Evolutionary conservation across 2,329 filamentous ascomycete genomes (phyloP).

Genomic region (Orbilia oligospora): DNA sequence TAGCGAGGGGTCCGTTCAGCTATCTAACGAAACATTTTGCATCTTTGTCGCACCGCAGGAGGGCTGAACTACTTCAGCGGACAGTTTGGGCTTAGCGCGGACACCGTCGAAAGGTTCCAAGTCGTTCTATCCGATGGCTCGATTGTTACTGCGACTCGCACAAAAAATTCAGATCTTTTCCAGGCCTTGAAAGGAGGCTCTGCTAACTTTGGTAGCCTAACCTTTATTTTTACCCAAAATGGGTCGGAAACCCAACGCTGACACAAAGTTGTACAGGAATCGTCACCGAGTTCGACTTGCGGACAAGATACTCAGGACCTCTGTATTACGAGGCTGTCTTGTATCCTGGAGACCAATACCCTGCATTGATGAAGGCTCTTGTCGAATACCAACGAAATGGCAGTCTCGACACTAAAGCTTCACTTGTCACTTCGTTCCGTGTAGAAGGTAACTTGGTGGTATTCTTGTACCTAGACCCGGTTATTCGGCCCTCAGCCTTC

Average conservation of each 20-base stretch:
- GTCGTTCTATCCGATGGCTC: slow-evolving; percentile 72
- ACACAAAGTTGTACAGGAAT: slow-evolving; percentile 18
- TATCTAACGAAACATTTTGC: neutral
- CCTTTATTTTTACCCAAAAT: slow-evolving; percentile 55
- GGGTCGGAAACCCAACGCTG: neutral
- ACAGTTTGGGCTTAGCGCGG: slow-evolving; percentile 69
- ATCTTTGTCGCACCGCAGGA: slow-evolving; percentile 1
- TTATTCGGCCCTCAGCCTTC: slow-evolving; percentile 25
- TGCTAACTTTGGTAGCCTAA: slow-evolving; percentile 72
- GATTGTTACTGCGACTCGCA: slow-evolving; percentile 69
- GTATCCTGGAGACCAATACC: slow-evolving; percentile 24
- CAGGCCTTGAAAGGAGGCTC: slow-evolving; percentile 72
- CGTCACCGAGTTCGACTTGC: slow-evolving; percentile 36
- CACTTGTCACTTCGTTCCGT: slow-evolving; percentile 30
- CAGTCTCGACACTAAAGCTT: slow-evolving; percentile 20
- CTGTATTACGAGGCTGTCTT: slow-evolving; percentile 34
- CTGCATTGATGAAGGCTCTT: slow-evolving; percentile 30
- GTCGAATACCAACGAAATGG: slow-evolving; percentile 27
- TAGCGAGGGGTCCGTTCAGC: neutral
- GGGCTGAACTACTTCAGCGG: slow-evolving; percentile 36
- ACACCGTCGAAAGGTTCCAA: slow-evolving; percentile 70
- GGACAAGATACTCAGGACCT: slow-evolving; percentile 26
- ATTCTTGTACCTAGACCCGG: slow-evolving; percentile 37
- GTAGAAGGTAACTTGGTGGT: slow-evolving; percentile 29
- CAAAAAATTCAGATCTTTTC: slow-evolving; percentile 70